phyloP scores from a whole-genome alignment of 1,284 basidiomycete species.

The Cerioporus squamosus region DNA sequence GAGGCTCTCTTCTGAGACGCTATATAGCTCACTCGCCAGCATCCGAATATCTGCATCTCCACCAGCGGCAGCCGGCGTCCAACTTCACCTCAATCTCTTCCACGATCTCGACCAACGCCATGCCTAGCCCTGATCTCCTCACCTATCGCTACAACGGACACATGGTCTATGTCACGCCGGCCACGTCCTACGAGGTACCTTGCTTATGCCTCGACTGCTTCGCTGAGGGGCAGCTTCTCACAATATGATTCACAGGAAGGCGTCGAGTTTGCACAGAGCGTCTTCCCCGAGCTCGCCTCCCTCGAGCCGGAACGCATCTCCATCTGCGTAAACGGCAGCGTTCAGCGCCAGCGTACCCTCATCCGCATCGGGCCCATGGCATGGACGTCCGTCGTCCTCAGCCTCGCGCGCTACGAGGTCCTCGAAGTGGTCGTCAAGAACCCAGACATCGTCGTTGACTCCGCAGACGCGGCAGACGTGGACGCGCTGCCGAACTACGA shows the following conservation, averaged over 20 bases:
- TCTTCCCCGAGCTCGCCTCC: constrained; percentile 49
- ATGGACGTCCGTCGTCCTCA: constrained; percentile 52
- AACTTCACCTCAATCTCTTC: neutral
- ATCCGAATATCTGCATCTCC: neutral
- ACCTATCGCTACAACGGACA: constrained; percentile 52
- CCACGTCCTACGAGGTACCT: constrained; percentile 50
- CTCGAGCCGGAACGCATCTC: constrained; percentile 47
- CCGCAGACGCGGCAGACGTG: neutral
- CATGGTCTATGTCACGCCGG: constrained; percentile 58
- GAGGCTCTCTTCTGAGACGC: no score
- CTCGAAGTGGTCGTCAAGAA: constrained; percentile 48
- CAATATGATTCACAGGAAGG: constrained; percentile 48
- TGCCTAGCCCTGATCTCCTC: constrained; percentile 39
- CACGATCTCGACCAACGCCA: neutral
- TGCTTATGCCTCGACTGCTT: no score
- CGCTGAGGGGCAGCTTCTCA: neutral
- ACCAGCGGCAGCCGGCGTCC: neutral
- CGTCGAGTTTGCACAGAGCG: constrained; percentile 51
- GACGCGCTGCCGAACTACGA: constrained; percentile 19
- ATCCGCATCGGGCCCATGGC: constrained; percentile 60
- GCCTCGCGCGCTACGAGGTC: constrained; percentile 56
- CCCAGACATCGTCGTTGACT: constrained; percentile 15
- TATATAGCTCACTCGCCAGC: no score
- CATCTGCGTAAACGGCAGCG: constrained; percentile 46
- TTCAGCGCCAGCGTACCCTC: constrained; percentile 35